Evolutionary conservation across 768 basidiomycete species (phyloP), one percentile per base, ranked within the genome.

Genomic region (Phylloporus rhodoxanthus): DNA sequence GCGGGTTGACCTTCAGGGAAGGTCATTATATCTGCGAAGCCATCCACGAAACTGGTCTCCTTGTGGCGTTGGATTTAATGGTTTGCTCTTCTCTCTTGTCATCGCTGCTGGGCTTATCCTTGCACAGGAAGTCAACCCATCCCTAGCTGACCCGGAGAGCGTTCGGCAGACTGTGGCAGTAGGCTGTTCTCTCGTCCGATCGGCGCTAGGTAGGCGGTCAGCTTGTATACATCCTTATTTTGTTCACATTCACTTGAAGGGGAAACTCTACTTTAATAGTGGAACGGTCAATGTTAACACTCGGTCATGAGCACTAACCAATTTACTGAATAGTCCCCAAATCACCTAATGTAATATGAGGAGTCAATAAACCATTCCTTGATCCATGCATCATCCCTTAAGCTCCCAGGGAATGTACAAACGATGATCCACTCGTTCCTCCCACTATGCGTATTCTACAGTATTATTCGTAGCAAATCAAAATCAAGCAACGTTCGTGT

Each of bases 1-100:
- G 96, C 2, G 96, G 96, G 10, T 72, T 99, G 53, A 93, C 90
- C 19, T 99, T 98, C 73, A 75, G 96, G 56, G 96, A 99, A 65
- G 95, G 94, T n/a, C 96, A 97, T 70, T 97, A 94, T 67, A 93
- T 95, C 60, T 92, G 89, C 57, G 93, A 97, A 70, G 85, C 88
- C 5, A 80, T 98, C 37, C 82, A 82, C 53, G 93, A 96, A 73
- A 98, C 94, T 5, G 93, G 93, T 6, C 78, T 87, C 50, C 79
- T 99, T 17, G 93, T 96, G 21, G 91, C 85, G 0, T 71, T 98
- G 20, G 95, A 99, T 69, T 74, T 99, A 54, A 94, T 99, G 93
- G 93, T 87, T 53, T 41, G 80, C 66, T 19, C 28, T 17, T 10
- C 37, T 10, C 46, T 43, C 34, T 40, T 38, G n/a, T 29, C 6